Evolutionary conservation across 2,329 filamentous ascomycete species (phyloP).

Genomic region (Volutella citrinella): DNA sequence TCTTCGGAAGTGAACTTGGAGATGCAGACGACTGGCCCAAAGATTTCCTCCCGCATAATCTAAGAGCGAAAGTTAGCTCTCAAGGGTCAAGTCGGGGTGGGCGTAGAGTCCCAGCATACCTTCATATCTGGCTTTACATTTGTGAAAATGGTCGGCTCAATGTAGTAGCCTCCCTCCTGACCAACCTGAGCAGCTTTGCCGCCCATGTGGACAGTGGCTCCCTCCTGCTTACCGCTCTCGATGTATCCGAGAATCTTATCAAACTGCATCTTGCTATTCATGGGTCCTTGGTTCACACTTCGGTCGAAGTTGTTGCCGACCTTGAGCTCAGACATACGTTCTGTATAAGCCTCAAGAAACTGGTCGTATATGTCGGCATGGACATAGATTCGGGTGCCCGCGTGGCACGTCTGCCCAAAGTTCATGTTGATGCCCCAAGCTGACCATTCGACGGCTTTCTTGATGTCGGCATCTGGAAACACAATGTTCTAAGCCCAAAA

Average conservation of each 20-base stretch:
- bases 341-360: slow-evolving; percentile 59
- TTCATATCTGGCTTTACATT: slow-evolving; percentile 8
- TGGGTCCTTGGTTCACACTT: too few species aligned
- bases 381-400: slow-evolving; percentile 54
- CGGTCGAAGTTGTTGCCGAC: too few species aligned
- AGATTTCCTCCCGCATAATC: too few species aligned
- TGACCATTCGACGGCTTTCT: slow-evolving; percentile 56
- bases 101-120: slow-evolving; percentile 2
- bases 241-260: slow-evolving; percentile 43
- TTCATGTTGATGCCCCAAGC: slow-evolving; percentile 37
- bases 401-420: slow-evolving; percentile 56
- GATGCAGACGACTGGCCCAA: slow-evolving; percentile 58
- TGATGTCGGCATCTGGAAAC: slow-evolving; percentile 62
- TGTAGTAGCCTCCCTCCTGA: slow-evolving; percentile 16
- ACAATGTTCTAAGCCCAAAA: too few species aligned
- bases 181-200: too few species aligned
- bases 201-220: too few species aligned
- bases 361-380: slow-evolving; percentile 45
- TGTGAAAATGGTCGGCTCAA: slow-evolving; percentile 26
- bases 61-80: too few species aligned
- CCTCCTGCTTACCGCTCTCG: slow-evolving; percentile 40
- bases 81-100: too few species aligned
- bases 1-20: too few species aligned
- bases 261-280: slow-evolving; percentile 48
- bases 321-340: too few species aligned